These are phyloP conservation scores for Schizophyllum amplum DNA, from an alignment of 1,284 basidiomycete genomes.

Conservation along the genomic window DNA sequence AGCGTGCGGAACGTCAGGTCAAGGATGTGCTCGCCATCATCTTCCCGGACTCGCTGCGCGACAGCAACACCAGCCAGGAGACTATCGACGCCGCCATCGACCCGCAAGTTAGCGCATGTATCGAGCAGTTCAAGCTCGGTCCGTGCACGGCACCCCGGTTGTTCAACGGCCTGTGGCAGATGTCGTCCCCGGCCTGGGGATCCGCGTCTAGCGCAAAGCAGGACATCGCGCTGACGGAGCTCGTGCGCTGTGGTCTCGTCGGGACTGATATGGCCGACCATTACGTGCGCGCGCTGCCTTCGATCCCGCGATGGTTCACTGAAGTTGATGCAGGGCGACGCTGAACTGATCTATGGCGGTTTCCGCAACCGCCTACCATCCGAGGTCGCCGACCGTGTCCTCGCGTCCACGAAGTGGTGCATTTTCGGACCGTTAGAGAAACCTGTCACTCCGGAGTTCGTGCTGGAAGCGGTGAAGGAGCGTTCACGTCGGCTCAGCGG, in stretches of 20 bases:
- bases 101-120: neutral
- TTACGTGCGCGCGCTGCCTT: constrained; percentile 1
- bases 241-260: constrained; percentile 1
- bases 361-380: constrained; percentile 28
- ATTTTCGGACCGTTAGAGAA: constrained; percentile 40
- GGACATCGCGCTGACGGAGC: neutral
- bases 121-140: constrained; percentile 41
- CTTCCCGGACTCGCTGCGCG: neutral
- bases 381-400: constrained; percentile 31
- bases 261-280: constrained; percentile 7
- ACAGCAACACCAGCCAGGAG: neutral
- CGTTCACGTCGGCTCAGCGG: constrained; percentile 45
- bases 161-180: constrained; percentile 76
- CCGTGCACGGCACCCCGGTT: constrained; percentile 54
- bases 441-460: constrained; percentile 39
- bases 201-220: constrained; percentile 51
- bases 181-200: constrained; percentile 78
- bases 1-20: constrained; percentile 10
- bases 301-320: neutral
- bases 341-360: constrained; percentile 70
- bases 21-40: constrained; percentile 8
- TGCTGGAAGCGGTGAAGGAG: constrained; percentile 50
- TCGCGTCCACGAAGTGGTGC: constrained; percentile 80
- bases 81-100: constrained; percentile 2
- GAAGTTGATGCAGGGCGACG: constrained; percentile 48